These are phyloP conservation scores for Rhizopogon sp. DNA, from an alignment of 768 basidiomycete species.

Conservation along the genomic window DNA sequence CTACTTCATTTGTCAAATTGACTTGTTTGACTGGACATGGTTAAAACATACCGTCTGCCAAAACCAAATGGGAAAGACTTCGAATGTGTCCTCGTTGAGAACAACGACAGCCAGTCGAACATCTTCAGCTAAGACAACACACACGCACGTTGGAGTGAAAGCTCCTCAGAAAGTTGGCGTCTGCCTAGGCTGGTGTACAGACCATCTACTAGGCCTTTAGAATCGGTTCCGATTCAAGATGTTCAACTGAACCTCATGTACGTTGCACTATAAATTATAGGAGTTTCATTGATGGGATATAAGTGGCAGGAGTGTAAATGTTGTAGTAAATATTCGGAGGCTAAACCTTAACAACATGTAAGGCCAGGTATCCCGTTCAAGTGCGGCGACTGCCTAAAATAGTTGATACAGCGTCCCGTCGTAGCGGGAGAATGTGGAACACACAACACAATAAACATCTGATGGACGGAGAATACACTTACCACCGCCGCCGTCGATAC, in stretches of 20 bases:
- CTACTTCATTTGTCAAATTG: slow-evolving; percentile 18
- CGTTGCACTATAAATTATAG: too few species aligned
- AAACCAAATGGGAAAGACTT: slow-evolving; percentile 50
- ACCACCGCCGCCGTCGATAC: slow-evolving; percentile 37
- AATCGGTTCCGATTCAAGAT: too few species aligned
- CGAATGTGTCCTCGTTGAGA: slow-evolving; percentile 30
- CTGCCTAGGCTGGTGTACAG: too few species aligned
- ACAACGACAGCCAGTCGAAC: neutral
- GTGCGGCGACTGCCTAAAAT: neutral
- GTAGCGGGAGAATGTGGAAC: neutral
- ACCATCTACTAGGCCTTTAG: too few species aligned
- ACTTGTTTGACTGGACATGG: neutral
- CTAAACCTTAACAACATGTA: too few species aligned
- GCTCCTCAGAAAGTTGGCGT: too few species aligned
- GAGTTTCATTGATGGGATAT: too few species aligned
- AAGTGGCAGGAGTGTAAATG: too few species aligned
- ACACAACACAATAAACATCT: neutral
- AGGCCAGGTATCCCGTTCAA: neutral
- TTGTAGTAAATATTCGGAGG: too few species aligned
- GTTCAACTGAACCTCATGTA: too few species aligned
- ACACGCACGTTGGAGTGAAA: too few species aligned
- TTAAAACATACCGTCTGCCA: slow-evolving; percentile 32
- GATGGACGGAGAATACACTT: neutral
- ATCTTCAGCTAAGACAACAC: neutral
- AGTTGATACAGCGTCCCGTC: neutral